Base-by-base conservation (phyloP, 2,329 filamentous ascomycete genomes). In the Penicillium sp. region DNA sequence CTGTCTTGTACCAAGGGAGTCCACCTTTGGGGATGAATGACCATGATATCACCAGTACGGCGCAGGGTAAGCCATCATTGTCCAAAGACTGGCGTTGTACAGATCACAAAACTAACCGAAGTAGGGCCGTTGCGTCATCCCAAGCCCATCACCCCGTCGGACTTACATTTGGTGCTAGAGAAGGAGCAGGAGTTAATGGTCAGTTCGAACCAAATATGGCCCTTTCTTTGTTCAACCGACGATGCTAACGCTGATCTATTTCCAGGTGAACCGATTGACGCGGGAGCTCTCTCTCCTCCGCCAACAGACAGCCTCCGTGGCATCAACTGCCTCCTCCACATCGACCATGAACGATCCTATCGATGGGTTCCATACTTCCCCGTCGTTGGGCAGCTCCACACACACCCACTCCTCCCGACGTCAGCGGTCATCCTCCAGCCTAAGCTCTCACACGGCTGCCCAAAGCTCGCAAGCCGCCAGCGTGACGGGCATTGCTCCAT, bases 131-230 rank as follows among this genome's bases (percentile, higher is more conserved):
- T 96, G 70, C 87, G 94, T 65, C 93, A 97, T 76, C 93, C 94
- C 6, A 86, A 92, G 38, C 93, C 93, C 3, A 81, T 97, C 75
- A 97, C 94, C 0, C 89, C 92, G 1, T 91, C 92, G 3, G 94
- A 98, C 76, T 84, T 98, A 64, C 93, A 97, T 77, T 84, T 91
- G 62, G 88, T 97, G 80, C 84, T 97, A 28, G 94, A 98, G 79
- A 95, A 96, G 78, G 94, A 98, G 75, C 93, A 98, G 72, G 94
- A 98, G 78, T 91, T 93, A 38, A 90, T 97, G 71, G 93, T 95
- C 84, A 66, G 88, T 80, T 19, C 8, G 37, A 44, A n/a, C 26
- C 15, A 28, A 15, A 49, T 7, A 40, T n/a, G 13, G 37, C 6
- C 24, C 35, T 13, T 54, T 28, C 15, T 35, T 15, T 15, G 35